Base-by-base conservation (phyloP, 495 filamentous ascomycete genomes). In the Sabuloglossum arenarium region DNA sequence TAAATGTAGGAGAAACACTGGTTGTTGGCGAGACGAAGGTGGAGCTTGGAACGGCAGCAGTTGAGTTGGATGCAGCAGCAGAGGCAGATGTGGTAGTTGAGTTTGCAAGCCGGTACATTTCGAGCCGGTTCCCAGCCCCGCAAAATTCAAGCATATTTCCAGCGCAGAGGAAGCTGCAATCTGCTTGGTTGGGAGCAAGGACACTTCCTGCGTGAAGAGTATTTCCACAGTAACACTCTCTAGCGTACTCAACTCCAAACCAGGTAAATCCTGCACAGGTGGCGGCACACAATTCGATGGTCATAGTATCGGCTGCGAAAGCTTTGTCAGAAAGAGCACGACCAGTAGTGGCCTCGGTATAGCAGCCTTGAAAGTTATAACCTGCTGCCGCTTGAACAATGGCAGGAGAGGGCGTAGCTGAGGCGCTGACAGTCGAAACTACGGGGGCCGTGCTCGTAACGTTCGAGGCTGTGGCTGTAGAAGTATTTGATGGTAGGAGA, bases 361-460 rank as follows among this genome's bases (percentile, higher is more conserved):
- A 51, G 47, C 47, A 51, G n/a, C 47, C n/a, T 27, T 30, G 24
- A 16, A 27, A 51, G 12, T 27, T 30, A 23, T 27, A 51, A 3
- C 24, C 24, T 2, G 47, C 47, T 5, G 10, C 28, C 6, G 24
- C 19, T 16, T 27, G 47, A 27, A 51, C 47, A 24, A 51, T 24
- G 28, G 28, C 16, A 27, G 47, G 47, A 12, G 60, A 59, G n/a
- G 50, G 1, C 27, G 28, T 51, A 3, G 47, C 24, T 51, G 47
- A 27, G 25, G 47, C 25, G 23, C 21, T 51, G 1, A 23, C 6
- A 14, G 3, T 51, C 2, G 47, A 27, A 23, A 14, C 42, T n/a
- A 14, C 54, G 12, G 57, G 55, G 0, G 59, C 55, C 4, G 61
- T 61, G 19, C 50, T 51, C 30, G 4, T 32, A 5, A 11, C 30